A percentile compares a stretch with the other conserved stretches of the same genome.
phyloP scores from a whole-genome alignment of 208 protist genomes.

The Crithidia brevicula region DNA sequence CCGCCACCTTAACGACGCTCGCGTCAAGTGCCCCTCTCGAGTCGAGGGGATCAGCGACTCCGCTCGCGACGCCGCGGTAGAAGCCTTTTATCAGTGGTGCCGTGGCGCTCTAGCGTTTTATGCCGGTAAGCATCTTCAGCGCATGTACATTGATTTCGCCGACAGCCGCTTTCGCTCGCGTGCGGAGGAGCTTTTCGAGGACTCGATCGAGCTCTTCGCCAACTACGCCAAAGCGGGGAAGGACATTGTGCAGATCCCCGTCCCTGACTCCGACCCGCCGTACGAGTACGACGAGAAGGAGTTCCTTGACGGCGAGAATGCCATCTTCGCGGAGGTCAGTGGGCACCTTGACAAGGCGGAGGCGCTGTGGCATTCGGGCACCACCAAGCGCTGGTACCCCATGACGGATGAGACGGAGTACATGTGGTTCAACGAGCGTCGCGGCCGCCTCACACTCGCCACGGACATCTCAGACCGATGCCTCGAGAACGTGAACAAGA shows the following conservation, averaged over 20 bases:
- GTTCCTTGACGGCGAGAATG: slow-evolving; percentile 88
- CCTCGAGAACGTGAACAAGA: slow-evolving; percentile 91
- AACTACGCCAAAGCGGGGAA: slow-evolving; percentile 80
- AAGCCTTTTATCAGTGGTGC: slow-evolving; percentile 88
- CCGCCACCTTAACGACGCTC: slow-evolving; percentile 74
- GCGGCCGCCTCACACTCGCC: slow-evolving; percentile 79
- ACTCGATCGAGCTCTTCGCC: slow-evolving; percentile 84
- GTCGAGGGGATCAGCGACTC: slow-evolving; percentile 73
- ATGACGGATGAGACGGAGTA: slow-evolving; percentile 90
- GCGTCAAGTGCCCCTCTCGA: slow-evolving; percentile 54
- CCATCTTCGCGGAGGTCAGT: slow-evolving; percentile 75
- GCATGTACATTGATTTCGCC: slow-evolving; percentile 76
- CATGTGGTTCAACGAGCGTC: slow-evolving; percentile 92
- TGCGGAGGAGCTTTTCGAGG: slow-evolving; percentile 85
- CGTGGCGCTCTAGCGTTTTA: slow-evolving; percentile 84
- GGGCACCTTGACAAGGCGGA: slow-evolving; percentile 87
- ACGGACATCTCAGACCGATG: slow-evolving; percentile 87
- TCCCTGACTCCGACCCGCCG: slow-evolving; percentile 79
- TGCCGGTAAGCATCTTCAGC: slow-evolving; percentile 62
- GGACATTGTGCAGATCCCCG: slow-evolving; percentile 85
- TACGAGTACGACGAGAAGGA: slow-evolving; percentile 91
- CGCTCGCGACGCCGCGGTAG: slow-evolving; percentile 68
- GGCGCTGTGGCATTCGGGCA: slow-evolving; percentile 83
- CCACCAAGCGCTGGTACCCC: slow-evolving; percentile 86
- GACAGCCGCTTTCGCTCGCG: slow-evolving; percentile 76